Percentiles rank a stretch among this genome's conserved stretches.
Evolutionary conservation across 371 early-diverging fungal genomes (phyloP).

Genomic region (Blakeslea trispora): DNA sequence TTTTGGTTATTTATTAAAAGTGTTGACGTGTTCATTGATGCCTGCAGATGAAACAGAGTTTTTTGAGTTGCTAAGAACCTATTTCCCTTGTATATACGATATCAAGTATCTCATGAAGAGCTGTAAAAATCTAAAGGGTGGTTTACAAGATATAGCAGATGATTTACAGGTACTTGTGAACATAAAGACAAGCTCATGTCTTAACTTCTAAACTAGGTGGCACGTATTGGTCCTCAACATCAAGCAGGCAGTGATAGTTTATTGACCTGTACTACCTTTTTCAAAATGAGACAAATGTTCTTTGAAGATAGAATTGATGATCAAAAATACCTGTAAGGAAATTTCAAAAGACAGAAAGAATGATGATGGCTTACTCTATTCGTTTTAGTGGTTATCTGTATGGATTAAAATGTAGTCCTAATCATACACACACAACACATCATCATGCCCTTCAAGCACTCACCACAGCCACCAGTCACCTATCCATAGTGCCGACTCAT

Average conservation of each 20-base stretch:
- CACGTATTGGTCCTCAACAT: slow-evolving; percentile 97
- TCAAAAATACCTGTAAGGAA: slow-evolving; percentile 78
- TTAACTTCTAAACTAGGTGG: slow-evolving; percentile 67
- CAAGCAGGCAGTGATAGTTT: slow-evolving; percentile 99
- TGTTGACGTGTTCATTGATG: slow-evolving; percentile 89
- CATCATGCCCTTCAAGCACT: slow-evolving; percentile 15
- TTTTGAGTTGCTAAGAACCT: slow-evolving; percentile 89
- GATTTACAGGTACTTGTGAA: slow-evolving; percentile 76
- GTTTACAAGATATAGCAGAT: slow-evolving; percentile 99
- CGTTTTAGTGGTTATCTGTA: slow-evolving; percentile 57
- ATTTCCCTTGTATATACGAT: slow-evolving; percentile 99
- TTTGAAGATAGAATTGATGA: slow-evolving; percentile 96
- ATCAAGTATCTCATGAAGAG: slow-evolving; percentile 98
- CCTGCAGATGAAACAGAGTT: slow-evolving; percentile 95
- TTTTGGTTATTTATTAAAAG: slow-evolving; percentile 98
- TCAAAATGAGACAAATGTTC: slow-evolving; percentile 93
- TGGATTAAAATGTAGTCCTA: slow-evolving; percentile 55
- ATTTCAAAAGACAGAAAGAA: neutral
- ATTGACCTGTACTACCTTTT: slow-evolving; percentile 95
- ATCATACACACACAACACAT: slow-evolving; percentile 10
- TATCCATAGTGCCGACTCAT: slow-evolving; percentile 31
- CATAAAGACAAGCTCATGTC: neutral
- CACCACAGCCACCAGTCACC: slow-evolving; percentile 32
- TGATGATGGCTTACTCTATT: neutral
- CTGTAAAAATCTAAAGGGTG: slow-evolving; percentile 96